These are phyloP conservation scores for Westerdykella aurantiaca DNA, from an alignment of 2,329 filamentous ascomycete genomes.

Conservation along the genomic window DNA sequence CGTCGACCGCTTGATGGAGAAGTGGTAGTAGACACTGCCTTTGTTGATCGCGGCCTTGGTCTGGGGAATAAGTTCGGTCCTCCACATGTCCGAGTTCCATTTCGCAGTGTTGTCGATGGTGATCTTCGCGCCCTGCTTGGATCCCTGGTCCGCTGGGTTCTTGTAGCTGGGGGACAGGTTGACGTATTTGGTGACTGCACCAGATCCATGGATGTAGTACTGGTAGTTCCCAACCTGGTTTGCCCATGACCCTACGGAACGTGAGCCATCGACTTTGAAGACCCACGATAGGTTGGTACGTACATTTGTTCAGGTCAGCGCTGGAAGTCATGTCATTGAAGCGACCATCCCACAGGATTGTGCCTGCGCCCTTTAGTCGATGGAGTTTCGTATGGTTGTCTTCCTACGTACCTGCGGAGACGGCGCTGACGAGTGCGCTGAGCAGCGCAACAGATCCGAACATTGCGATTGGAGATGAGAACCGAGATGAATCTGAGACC, in stretches of 20 bases:
- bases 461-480: slow-evolving; percentile 18
- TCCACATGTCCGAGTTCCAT: slow-evolving; percentile 71
- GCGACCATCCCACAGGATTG: slow-evolving; percentile 59
- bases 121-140: slow-evolving; percentile 61
- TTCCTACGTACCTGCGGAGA: slow-evolving; percentile 23
- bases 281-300: not conserved
- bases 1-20: slow-evolving; percentile 56
- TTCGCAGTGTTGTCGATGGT: slow-evolving; percentile 59
- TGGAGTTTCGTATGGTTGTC: not conserved
- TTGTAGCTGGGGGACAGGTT: slow-evolving; percentile 56
- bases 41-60: slow-evolving; percentile 58
- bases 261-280: slow-evolving; percentile 6
- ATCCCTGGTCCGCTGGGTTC: slow-evolving; percentile 58
- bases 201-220: slow-evolving; percentile 68
- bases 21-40: slow-evolving; percentile 68
- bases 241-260: slow-evolving; percentile 53
- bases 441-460: slow-evolving; percentile 26
- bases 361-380: slow-evolving; percentile 29
- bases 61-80: slow-evolving; percentile 69
- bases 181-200: slow-evolving; percentile 53
- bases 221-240: slow-evolving; percentile 66
- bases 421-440: slow-evolving; percentile 27
- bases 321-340: slow-evolving; percentile 56
- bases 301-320: slow-evolving; percentile 51
- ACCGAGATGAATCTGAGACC: slow-evolving; percentile 10